These are phyloP conservation scores for Elongisporangium anandrum DNA, from an alignment of 352 stramenopile genomes.

Conservation along the genomic window DNA sequence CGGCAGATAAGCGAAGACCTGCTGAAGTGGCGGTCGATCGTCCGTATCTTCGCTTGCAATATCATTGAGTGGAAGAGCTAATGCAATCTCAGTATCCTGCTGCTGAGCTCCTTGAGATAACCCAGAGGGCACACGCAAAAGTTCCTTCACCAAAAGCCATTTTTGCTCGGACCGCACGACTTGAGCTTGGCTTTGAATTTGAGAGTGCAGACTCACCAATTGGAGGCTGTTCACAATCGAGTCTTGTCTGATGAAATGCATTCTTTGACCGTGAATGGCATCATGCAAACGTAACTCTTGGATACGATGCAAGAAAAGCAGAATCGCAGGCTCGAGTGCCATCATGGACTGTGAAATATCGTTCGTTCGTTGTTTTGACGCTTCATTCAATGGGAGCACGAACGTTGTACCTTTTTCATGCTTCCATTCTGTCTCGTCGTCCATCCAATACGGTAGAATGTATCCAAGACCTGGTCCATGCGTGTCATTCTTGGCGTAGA, in stretches of 20 bases:
- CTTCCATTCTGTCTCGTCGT: slow-evolving; percentile 38
- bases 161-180: slow-evolving; percentile 20
- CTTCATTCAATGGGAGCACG: slow-evolving; percentile 63
- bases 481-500: slow-evolving; percentile 50
- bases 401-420: slow-evolving; percentile 54
- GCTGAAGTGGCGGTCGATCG: slow-evolving; percentile 49
- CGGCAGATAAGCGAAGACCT: slow-evolving; percentile 83
- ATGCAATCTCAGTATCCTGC: slow-evolving; percentile 44
- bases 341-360: slow-evolving; percentile 67
- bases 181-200: background rate
- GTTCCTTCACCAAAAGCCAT: slow-evolving; percentile 60
- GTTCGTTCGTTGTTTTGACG: slow-evolving; percentile 29
- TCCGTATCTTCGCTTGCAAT: background rate
- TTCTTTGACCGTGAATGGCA: slow-evolving; percentile 16
- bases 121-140: slow-evolving; percentile 17
- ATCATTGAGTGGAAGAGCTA: slow-evolving; percentile 42
- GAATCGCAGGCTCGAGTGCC: slow-evolving; percentile 65
- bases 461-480: slow-evolving; percentile 57
- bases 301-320: slow-evolving; percentile 79
- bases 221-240: slow-evolving; percentile 5
- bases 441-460: slow-evolving; percentile 79
- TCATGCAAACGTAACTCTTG: slow-evolving; percentile 56
- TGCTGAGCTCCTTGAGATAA: slow-evolving; percentile 13
- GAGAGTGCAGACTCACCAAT: background rate
- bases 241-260: slow-evolving; percentile 45